Evolutionary conservation across 2,329 filamentous ascomycete genomes (phyloP).

Genomic region (Kalaharituber pfeilii): DNA sequence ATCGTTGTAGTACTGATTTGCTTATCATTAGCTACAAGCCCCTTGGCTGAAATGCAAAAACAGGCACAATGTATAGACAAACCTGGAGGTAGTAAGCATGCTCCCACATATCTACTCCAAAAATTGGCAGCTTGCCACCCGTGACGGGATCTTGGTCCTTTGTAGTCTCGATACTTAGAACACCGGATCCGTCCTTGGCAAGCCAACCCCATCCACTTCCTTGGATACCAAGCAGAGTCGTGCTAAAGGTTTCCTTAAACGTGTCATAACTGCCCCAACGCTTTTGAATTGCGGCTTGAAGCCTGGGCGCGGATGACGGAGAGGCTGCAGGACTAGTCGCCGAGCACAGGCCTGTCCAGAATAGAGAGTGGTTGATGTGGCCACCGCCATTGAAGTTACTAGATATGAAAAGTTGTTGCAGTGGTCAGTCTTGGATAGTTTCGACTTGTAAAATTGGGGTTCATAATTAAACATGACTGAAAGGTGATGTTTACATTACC

Average conservation of each 20-base stretch:
- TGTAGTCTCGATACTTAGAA: conserved; percentile 56
- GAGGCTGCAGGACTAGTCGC: conserved; percentile 41
- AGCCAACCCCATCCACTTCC: conserved; percentile 85
- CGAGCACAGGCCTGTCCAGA: conserved; percentile 70
- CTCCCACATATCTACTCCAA: conserved; percentile 78
- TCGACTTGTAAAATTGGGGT: neutral
- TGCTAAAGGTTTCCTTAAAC: conserved; percentile 50
- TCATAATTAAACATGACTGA: neutral
- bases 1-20: conserved; percentile 48
- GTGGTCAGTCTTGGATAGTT: neutral
- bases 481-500: conserved; percentile 25
- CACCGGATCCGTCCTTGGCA: conserved; percentile 41
- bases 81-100: conserved; percentile 80
- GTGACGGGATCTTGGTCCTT: conserved; percentile 71
- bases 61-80: conserved; percentile 15
- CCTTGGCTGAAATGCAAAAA: neutral
- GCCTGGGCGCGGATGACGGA: conserved; percentile 37
- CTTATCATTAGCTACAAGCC: neutral
- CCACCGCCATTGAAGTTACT: conserved; percentile 68
- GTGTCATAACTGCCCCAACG: conserved; percentile 51
- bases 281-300: conserved; percentile 43
- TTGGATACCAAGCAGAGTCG: conserved; percentile 52
- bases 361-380: conserved; percentile 82
- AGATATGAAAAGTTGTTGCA: neutral
- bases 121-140: conserved; percentile 46